Evolutionary conservation across 495 filamentous ascomycete species (phyloP), one percentile per base, ranked within the genome.

Genomic region (Penicillium samsonianum): DNA sequence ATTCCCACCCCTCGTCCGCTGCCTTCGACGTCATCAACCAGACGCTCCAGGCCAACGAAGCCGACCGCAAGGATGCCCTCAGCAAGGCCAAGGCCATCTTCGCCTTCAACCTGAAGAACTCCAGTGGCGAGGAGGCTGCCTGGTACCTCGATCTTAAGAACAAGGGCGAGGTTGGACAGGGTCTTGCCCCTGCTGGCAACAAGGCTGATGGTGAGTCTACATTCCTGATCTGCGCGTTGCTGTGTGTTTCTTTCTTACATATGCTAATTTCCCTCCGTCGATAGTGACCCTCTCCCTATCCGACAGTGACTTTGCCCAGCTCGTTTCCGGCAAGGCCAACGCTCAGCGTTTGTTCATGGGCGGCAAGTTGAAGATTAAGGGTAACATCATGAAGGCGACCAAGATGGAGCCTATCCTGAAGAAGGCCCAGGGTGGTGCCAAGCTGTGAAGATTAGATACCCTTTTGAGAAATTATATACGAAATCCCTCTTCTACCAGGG

Each of bases 321-420:
- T 98, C 54, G 86, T 96, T 48, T 70, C 82, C 48, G 94, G 95
- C 64, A 92, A 96, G 82, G 91, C 88, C 67, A 92, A 96, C 62
- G 92, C 94, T 50, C 94, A 98, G 83, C 86, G 86, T 65, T 74
- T 98, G 55, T 98, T 98, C 79, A 97, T 98, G 92, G 82, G 82
- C 8, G 94, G 94, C 67, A 96, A 96, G 81, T 81, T 98, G 68
- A 98, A 97, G 87, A 84, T 98, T 67, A 95, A 92, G 84, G 94
- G 94, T 47, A 91, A 98, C 74, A 87, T 98, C 47, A 98, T 98
- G 95, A 96, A 95, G 84, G 94, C 94, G 23, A 97, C 94, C 43
- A 96, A 95, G 86, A 87, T 94, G 75, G 91, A 96, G 73, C 91
- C 92, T 51, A 86, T 97, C 68, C 78, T 98, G 59, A 91, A 92